Evolutionary conservation across 1,284 basidiomycete species (phyloP).

Genomic region (Porphyrellus sp.): DNA sequence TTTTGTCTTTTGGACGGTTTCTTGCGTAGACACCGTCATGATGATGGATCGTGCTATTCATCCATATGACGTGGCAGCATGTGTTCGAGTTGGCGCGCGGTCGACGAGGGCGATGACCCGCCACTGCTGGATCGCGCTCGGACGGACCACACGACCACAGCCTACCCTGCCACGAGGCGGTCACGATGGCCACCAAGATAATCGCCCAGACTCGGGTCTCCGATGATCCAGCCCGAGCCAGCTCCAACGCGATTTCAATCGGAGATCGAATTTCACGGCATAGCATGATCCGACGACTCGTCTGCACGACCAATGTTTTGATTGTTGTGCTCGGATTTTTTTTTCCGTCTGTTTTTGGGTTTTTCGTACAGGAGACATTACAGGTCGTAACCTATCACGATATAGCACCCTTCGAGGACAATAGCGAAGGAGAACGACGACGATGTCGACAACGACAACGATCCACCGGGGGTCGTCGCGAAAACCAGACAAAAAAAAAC

Average conservation of each 20-base stretch:
- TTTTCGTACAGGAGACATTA: slow-evolving; percentile 12
- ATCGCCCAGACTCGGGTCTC: neutral
- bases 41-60: no score
- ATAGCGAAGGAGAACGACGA: neutral
- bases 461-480: slow-evolving; percentile 4
- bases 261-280: neutral
- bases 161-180: no score
- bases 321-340: neutral
- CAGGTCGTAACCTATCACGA: slow-evolving; percentile 14
- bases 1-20: neutral
- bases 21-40: neutral
- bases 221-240: no score
- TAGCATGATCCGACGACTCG: no score
- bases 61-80: no score
- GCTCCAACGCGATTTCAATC: neutral
- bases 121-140: no score
- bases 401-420: slow-evolving; percentile 1
- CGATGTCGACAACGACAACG: neutral
- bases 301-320: no score
- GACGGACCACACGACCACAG: no score
- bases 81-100: no score
- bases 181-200: no score
- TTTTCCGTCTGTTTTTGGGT: neutral
- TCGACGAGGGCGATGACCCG: no score
- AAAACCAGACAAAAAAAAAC: neutral